A percentile compares a stretch with the other conserved stretches of the same genome.
Conservation (phyloP, 768 basidiomycete species). For the Roridomyces roridus region DNA sequence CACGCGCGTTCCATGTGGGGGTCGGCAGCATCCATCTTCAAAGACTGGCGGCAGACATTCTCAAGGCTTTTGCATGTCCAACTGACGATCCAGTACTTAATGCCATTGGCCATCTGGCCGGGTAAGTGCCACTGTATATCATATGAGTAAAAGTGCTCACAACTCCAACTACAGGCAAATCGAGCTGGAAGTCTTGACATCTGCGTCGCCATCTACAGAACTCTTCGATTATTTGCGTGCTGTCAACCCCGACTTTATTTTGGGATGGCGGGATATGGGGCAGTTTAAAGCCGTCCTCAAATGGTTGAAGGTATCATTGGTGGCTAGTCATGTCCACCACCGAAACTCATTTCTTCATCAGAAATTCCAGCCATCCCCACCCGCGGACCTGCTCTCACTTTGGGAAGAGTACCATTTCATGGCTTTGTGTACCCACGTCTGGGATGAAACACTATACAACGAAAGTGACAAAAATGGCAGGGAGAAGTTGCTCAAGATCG, state of each 20-base stretch:
- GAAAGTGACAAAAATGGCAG: not conserved
- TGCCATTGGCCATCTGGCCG: not conserved
- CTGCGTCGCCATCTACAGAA: not conserved
- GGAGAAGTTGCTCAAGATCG: no score
- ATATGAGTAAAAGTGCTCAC: no score
- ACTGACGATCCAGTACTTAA: not conserved
- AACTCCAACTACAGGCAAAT: not conserved
- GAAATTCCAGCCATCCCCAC: not conserved
- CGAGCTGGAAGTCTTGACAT: not conserved
- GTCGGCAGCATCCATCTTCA: not conserved
- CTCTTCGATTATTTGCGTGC: not conserved
- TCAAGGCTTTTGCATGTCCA: not conserved
- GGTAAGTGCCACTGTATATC: not conserved
- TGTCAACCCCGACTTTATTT: not conserved
- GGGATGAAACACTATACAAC: not conserved
- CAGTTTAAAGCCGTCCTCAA: not conserved
- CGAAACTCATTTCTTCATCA: no score
- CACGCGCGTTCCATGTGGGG: not conserved
- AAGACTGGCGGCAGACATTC: no score
- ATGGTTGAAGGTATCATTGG: no score
- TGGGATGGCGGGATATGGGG: not conserved
- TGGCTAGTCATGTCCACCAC: no score
- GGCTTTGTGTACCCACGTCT: not conserved
- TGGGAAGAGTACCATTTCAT: constrained; percentile 6
- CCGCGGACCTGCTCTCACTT: not conserved